Conservation (phyloP, 2,329 filamentous ascomycete genomes). For the Fusarium subglutinans region DNA sequence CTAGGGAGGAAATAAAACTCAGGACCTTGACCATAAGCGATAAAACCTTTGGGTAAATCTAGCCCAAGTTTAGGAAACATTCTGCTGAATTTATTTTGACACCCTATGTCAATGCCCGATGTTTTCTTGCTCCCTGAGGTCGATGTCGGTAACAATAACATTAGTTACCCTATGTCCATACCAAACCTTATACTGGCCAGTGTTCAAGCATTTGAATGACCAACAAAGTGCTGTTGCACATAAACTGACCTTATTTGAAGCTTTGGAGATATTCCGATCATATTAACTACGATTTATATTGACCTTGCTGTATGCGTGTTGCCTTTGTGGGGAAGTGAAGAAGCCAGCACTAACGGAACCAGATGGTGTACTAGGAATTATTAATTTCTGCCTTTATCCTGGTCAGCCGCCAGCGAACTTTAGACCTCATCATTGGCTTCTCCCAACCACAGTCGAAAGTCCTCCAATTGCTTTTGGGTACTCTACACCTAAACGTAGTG, state of each 20-base stretch:
- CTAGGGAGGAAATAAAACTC: no score
- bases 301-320: neutral
- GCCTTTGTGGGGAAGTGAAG: neutral
- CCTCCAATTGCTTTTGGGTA: neutral
- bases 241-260: neutral
- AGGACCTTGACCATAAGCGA: no score
- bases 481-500: neutral
- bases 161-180: neutral
- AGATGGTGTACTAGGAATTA: slow-evolving; percentile 30
- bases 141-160: no score
- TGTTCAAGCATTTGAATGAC: neutral
- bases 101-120: no score
- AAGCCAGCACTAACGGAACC: neutral
- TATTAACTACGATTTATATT: neutral
- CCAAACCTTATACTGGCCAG: neutral
- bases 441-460: slow-evolving; percentile 5
- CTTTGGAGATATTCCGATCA: neutral
- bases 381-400: slow-evolving; percentile 41
- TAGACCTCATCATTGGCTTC: slow-evolving; percentile 23
- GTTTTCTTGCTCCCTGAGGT: no score
- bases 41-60: no score
- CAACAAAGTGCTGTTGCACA: neutral
- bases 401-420: slow-evolving; percentile 40
- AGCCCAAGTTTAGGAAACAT: no score
- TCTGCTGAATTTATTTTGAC: no score